Evolutionary conservation across 805 yeast genomes (phyloP), one percentile per base, ranked within the genome.

Genomic region (Myxozyma nipponensis): DNA sequence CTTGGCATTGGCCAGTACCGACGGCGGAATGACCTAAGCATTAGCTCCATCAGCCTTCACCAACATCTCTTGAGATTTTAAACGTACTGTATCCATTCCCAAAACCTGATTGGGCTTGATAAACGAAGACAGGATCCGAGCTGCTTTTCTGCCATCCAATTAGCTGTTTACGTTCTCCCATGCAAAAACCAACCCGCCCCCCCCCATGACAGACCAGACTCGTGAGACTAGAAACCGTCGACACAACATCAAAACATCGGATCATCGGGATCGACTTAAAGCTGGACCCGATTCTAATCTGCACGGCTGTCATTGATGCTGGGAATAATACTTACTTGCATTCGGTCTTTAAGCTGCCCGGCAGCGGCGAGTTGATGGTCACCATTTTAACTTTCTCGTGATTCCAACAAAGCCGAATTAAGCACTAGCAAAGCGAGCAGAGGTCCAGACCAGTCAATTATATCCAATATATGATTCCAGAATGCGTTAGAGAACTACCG

Each of bases 41-140:
- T n/a, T n/a, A 35, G 22, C 21, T 39, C 61, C 83, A 74, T 42
- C 17, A 17, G 17, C 25, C 40, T 49, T 15, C 19, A 22, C 10
- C 34, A 38, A 17, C 49, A 25, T n/a, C 36, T 19, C 5, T 24
- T 2, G n/a, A 25, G 19, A 39, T n/a, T 26, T n/a, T 7, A 37
- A 4, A 32, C 62, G 15, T 48, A 59, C 64, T 61, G 66, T 74
- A 57, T 89, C 95, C 17, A 91, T 89, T 41, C 96, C 95, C 22
- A 87, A 78, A 46, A 89, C 74, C 69, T 91, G 98, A 70, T 93
- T 91, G 6, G 98, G 98, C 69, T 91, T 91, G 63, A 93, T 77
- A 64, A 91, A 93, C 24, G 95, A 84, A 2, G 96, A 77, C 46
- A 91, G 79, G 49, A 91, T 80, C 64, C 88, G 87, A 22, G 98